Evolutionary conservation across 805 yeast species (phyloP), one percentile per base, ranked within the genome.

Genomic region (Torulaspora indica): DNA sequence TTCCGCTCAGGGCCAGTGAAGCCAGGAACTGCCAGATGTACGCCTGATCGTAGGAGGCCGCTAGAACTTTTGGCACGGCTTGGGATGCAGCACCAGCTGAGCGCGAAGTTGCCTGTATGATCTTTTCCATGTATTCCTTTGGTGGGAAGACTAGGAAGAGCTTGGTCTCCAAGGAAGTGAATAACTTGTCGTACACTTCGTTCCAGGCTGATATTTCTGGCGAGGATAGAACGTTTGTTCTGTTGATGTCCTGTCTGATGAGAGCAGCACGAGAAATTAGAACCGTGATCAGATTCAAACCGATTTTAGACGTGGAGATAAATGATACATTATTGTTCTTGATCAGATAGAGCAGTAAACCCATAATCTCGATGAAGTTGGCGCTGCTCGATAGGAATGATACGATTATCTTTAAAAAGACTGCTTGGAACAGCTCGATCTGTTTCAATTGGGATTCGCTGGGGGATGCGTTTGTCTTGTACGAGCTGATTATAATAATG

Each of bases 1-100:
- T 82, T 52, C 97, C 96, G 49, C 96, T 91, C 51, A 91, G 72
- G 0, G 98, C 91, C 48, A 91, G 75, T 10, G 96, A 84, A 17
- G 98, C 98, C 65, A 91, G 76, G 61, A 91, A 90, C 69, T 91
- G 97, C 98, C 98, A 91, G 40, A 88, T 88, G 59, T 90, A 89
- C 29, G 89, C 78, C 52, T 82, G 89, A 57, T 84, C 91, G 43
- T 68, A 72, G 29, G 53, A 54, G 28, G 46, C 46, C 14, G 46
- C 38, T 42, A 71, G 70, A 31, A 63, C 62, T 32, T 68, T 29
- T n/a, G 45, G 40, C 8, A 69, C 47, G 4, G 55, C 32, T 32
- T 41, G 40, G 8, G 42, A 32, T 5, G 52, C 39, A n/a, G 44
- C 33, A 18, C 48, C 43, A 4, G 48, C 40, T 33, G 49, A 44